These are phyloP conservation scores for Aspergillus phoenicis DNA, from an alignment of 2,329 filamentous ascomycete genomes.

Conservation along the genomic window DNA sequence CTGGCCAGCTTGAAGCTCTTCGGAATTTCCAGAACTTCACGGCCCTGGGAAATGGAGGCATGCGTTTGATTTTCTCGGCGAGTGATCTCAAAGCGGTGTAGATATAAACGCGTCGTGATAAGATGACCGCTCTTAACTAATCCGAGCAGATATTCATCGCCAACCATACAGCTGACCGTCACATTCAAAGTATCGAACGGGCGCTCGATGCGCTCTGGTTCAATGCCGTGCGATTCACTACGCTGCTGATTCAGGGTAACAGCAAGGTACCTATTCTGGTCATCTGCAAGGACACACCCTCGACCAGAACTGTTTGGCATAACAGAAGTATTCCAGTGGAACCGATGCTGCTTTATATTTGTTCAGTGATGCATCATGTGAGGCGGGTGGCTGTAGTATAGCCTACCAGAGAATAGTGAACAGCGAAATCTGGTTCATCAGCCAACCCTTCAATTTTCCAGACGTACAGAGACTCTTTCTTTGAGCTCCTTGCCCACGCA, in stretches of 20 bases:
- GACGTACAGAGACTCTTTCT: background rate
- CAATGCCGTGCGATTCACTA: background rate
- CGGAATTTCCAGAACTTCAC: background rate
- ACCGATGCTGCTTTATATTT: background rate
- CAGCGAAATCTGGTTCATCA: background rate
- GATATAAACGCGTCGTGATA: background rate
- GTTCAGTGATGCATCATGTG: background rate
- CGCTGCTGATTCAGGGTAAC: background rate
- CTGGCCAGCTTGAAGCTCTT: background rate
- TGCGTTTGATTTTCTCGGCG: background rate
- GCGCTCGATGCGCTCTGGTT: background rate
- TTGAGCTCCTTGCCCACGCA: background rate
- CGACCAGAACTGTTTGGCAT: background rate
- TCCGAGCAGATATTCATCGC: background rate
- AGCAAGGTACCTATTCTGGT: background rate
- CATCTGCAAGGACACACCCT: background rate
- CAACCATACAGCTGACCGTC: background rate
- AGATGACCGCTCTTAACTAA: background rate
- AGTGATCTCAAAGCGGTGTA: background rate
- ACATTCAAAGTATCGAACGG: background rate
- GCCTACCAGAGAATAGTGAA: background rate
- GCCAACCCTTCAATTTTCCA: background rate
- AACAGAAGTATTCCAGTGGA: background rate
- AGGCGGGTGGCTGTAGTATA: background rate
- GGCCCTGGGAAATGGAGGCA: background rate